A percentile compares a stretch with the other conserved stretches of the same genome.
Evolutionary conservation across 2,329 filamentous ascomycete species (phyloP).

Genomic region (Stachybotrys echinatus): DNA sequence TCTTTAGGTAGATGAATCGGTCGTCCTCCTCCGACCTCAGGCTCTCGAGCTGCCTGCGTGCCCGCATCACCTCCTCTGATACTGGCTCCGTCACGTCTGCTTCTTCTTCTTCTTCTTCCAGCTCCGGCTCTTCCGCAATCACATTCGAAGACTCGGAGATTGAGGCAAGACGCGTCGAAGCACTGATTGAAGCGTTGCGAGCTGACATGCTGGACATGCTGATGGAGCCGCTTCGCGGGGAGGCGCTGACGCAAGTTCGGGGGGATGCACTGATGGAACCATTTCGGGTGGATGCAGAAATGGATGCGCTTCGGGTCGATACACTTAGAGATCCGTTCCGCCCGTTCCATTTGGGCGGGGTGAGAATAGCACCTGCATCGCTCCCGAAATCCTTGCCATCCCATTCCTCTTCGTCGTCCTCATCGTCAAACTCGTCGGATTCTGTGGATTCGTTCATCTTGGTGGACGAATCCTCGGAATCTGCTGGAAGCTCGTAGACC

Average conservation of each 20-base stretch:
- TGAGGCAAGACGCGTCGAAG: background rate
- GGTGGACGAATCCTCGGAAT: background rate
- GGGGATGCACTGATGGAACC: background rate
- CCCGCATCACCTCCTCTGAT: constrained; percentile 1
- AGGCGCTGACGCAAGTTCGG: background rate
- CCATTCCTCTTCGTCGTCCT: constrained; percentile 3
- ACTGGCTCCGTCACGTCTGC: background rate
- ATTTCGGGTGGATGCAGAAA: background rate
- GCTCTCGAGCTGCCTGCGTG: constrained; percentile 2
- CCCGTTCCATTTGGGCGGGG: constrained; percentile 1
- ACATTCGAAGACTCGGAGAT: background rate
- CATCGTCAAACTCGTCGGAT: constrained; percentile 3
- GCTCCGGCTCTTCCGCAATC: background rate
- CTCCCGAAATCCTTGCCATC: background rate
- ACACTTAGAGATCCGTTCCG: no score
- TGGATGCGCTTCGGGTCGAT: no score
- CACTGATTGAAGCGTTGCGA: background rate
- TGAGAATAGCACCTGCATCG: background rate
- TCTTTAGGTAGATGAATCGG: constrained; percentile 42
- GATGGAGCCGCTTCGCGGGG: background rate
- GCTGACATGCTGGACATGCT: background rate
- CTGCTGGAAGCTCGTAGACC: constrained; percentile 3
- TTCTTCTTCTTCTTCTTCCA: background rate
- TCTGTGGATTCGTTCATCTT: background rate
- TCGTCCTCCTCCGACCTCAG: constrained; percentile 28